Conservation (phyloP, 1,284 basidiomycete species). For the Trichosporon sp. region DNA sequence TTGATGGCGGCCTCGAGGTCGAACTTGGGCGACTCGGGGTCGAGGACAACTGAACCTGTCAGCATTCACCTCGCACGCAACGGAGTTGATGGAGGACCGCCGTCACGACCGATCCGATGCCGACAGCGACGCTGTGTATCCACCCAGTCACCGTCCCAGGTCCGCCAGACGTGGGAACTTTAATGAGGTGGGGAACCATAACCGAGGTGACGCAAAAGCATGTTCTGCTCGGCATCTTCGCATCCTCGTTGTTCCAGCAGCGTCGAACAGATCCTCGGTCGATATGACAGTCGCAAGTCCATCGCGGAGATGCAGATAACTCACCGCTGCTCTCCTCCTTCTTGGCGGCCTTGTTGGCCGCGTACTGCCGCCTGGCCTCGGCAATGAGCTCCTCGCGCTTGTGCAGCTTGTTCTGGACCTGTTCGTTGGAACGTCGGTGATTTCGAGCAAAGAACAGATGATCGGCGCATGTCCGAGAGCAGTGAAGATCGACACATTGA, state of each 20-base stretch:
- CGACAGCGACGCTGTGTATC: background rate
- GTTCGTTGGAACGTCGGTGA: background rate
- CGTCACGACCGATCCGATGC: too few species aligned
- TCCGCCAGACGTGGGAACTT: slow-evolving; percentile 10
- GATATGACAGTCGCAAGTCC: background rate
- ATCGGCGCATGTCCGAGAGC: background rate
- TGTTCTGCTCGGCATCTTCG: background rate
- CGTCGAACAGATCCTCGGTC: too few species aligned
- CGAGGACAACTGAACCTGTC: slow-evolving; percentile 64
- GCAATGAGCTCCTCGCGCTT: slow-evolving; percentile 71
- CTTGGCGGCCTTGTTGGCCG: slow-evolving; percentile 59
- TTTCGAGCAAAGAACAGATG: background rate
- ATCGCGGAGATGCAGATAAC: slow-evolving; percentile 9
- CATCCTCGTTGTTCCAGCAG: background rate
- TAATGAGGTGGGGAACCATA: background rate
- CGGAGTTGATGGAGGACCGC: background rate
- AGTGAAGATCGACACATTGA: background rate
- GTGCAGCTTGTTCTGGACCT: slow-evolving; percentile 25
- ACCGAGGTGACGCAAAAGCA: background rate
- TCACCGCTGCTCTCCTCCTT: slow-evolving; percentile 21
- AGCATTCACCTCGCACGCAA: background rate
- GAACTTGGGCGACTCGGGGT: slow-evolving; percentile 92
- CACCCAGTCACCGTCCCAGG: background rate
- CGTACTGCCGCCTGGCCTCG: slow-evolving; percentile 88
- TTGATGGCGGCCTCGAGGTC: slow-evolving; percentile 87